phyloP scores from a whole-genome alignment of 2,329 filamentous ascomycete genomes.

The Diplocarpon rosae region DNA sequence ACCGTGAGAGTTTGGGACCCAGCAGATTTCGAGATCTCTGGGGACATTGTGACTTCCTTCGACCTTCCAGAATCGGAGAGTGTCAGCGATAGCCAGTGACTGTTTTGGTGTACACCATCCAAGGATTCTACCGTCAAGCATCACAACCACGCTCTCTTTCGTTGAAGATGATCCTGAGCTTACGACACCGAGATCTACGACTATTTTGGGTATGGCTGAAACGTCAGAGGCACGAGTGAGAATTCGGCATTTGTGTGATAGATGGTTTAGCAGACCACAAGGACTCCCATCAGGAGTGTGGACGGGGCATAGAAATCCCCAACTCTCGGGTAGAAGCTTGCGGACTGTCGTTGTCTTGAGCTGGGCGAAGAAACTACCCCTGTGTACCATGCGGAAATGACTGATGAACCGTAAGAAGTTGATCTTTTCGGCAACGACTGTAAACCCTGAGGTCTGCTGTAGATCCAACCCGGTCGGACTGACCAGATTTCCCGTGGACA shows the following conservation, averaged over 20 bases:
- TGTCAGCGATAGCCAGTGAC: conserved; percentile 72
- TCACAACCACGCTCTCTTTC: conserved; percentile 76
- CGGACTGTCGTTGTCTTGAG: conserved; percentile 94
- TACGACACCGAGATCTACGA: conserved; percentile 70
- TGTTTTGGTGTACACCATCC: conserved; percentile 85
- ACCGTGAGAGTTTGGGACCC: conserved; percentile 74
- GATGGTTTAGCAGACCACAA: conserved; percentile 87
- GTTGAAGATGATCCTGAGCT: conserved; percentile 66
- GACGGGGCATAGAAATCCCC: conserved; percentile 95
- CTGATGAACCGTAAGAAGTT: conserved; percentile 98
- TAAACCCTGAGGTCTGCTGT: conserved; percentile 90
- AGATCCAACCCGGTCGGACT: conserved; percentile 87
- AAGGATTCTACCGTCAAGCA: conserved; percentile 80
- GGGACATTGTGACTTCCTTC: conserved; percentile 74
- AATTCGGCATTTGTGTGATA: conserved; percentile 90
- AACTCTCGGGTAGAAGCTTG: conserved; percentile 91
- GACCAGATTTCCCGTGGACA: conserved; percentile 88
- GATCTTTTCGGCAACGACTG: conserved; percentile 95
- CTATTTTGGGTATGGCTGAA: conserved; percentile 60
- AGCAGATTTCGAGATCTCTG: conserved; percentile 78
- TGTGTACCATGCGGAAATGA: conserved; percentile 97
- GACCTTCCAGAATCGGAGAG: conserved; percentile 90
- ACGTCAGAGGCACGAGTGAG: conserved; percentile 66
- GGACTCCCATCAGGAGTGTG: conserved; percentile 95
- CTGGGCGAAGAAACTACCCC: conserved; percentile 97